Evolutionary conservation across 2,329 filamentous ascomycete genomes (phyloP).

Genomic region (Talaromyces sp.): DNA sequence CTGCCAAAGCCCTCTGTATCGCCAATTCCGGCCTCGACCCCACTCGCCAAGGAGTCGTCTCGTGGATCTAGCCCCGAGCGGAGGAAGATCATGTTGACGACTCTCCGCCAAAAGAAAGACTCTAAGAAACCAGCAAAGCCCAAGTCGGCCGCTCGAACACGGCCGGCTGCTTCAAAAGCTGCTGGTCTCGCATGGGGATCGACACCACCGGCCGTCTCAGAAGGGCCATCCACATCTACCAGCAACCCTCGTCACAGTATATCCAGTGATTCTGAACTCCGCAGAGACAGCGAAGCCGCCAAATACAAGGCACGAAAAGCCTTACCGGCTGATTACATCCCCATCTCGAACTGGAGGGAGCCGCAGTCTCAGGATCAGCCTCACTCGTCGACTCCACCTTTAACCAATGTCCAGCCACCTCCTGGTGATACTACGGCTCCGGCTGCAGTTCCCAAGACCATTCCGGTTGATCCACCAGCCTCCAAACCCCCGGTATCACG

Average conservation of each 20-base stretch:
- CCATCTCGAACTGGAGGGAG: conserved; percentile 14
- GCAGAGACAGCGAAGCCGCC: conserved; percentile 4
- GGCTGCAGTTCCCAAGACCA: conserved; percentile 2
- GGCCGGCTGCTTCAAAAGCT: conserved; percentile 57
- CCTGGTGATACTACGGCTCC: conserved; percentile 10
- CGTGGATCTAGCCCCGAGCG: conserved; percentile 60
- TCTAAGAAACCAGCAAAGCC: conserved; percentile 36
- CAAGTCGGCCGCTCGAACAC: conserved; percentile 42
- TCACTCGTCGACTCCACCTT: neutral
- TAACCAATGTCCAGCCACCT: neutral
- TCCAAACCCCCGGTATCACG: conserved; percentile 14
- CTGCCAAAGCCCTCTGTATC: conserved; percentile 28
- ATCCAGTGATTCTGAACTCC: conserved; percentile 20
- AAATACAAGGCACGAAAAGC: neutral
- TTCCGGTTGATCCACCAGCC: neutral
- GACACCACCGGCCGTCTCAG: conserved; percentile 15
- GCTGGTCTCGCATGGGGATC: conserved; percentile 58
- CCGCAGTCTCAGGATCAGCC: conserved; percentile 8
- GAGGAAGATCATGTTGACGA: conserved; percentile 53
- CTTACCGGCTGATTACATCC: conserved; percentile 14
- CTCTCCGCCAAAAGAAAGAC: conserved; percentile 46
- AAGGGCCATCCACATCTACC: neutral
- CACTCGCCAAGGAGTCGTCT: conserved; percentile 39
- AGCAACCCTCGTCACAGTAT: conserved; percentile 21
- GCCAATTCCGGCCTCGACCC: conserved; percentile 17